Evolutionary conservation across 805 yeast species (phyloP).

Genomic region (Pichia thaimueangensis): DNA sequence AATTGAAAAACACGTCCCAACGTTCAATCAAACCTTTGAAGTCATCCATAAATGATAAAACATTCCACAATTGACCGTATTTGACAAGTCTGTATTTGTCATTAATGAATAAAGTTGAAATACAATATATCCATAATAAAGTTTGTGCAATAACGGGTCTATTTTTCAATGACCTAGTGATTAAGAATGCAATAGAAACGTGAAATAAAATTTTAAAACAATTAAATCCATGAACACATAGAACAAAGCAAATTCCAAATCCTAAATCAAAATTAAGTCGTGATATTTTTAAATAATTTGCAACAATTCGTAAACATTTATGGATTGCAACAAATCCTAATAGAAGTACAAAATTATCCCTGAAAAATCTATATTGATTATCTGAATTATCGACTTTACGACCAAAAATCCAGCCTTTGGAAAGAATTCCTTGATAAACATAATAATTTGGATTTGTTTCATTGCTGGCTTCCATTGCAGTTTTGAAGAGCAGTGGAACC

Average conservation of each 20-base stretch:
- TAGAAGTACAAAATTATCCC: conserved; percentile 69
- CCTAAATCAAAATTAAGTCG: conserved; percentile 62
- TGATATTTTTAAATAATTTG: conserved; percentile 24
- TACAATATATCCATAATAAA: conserved; percentile 70
- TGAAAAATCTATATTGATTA: conserved; percentile 77
- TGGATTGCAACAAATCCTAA: conserved; percentile 52
- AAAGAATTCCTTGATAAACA: conserved; percentile 51
- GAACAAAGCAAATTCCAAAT: conserved; percentile 63
- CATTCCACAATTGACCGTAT: conserved; percentile 36
- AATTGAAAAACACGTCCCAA: conserved; percentile 96
- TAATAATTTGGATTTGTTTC: conserved; percentile 69
- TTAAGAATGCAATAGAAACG: conserved; percentile 43
- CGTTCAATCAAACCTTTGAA: conserved; percentile 74
- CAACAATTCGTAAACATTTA: conserved; percentile 39
- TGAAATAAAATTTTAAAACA: conserved; percentile 55
- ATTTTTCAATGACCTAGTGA: conserved; percentile 36
- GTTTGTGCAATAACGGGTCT: conserved; percentile 35
- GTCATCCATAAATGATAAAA: conserved; percentile 51
- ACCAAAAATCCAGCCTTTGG: conserved; percentile 87
- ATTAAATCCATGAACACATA: conserved; percentile 78
- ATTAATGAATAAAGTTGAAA: conserved; percentile 72
- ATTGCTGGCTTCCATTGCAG: conserved; percentile 77
- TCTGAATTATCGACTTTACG: conserved; percentile 91
- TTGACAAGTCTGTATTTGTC: conserved; percentile 54
- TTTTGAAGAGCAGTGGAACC: conserved; percentile 76